Evolutionary conservation across 2,329 filamentous ascomycete species (phyloP).

Genomic region (Myriosclerotinia duriaeana): DNA sequence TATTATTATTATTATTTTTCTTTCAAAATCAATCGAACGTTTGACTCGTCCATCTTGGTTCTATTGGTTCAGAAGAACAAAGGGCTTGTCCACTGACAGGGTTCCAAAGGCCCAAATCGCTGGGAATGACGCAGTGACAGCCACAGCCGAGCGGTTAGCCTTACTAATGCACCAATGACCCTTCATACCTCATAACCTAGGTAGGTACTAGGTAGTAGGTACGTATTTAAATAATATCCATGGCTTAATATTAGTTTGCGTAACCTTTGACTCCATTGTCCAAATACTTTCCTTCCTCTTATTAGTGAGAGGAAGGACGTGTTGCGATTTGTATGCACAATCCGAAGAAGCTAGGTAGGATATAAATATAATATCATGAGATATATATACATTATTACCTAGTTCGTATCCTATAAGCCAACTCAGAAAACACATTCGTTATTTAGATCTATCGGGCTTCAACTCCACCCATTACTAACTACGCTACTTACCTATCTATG

Average conservation of each 20-base stretch:
- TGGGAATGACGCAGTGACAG: slow-evolving; percentile 12
- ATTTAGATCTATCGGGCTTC: background rate
- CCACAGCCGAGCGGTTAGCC: slow-evolving; percentile 1
- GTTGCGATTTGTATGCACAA: background rate
- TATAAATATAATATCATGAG: too few species aligned
- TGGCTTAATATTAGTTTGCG: too few species aligned
- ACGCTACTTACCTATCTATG: too few species aligned
- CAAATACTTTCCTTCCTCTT: too few species aligned
- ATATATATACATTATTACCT: too few species aligned
- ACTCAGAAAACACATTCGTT: background rate
- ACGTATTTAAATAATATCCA: too few species aligned
- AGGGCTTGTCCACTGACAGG: background rate
- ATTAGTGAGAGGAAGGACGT: background rate
- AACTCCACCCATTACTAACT: background rate
- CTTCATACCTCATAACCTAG: background rate
- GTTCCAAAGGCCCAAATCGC: background rate
- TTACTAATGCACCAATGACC: slow-evolving; percentile 2
- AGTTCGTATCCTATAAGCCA: background rate
- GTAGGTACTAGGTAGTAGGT: too few species aligned
- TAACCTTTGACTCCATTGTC: too few species aligned
- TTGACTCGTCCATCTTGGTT: background rate
- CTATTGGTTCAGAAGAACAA: background rate
- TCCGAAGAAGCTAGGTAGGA: background rate
- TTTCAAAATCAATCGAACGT: background rate
- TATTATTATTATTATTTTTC: too few species aligned